phyloP scores from a whole-genome alignment of 192 early-diverging fungal genomes.

The Podila clonocystis region DNA sequence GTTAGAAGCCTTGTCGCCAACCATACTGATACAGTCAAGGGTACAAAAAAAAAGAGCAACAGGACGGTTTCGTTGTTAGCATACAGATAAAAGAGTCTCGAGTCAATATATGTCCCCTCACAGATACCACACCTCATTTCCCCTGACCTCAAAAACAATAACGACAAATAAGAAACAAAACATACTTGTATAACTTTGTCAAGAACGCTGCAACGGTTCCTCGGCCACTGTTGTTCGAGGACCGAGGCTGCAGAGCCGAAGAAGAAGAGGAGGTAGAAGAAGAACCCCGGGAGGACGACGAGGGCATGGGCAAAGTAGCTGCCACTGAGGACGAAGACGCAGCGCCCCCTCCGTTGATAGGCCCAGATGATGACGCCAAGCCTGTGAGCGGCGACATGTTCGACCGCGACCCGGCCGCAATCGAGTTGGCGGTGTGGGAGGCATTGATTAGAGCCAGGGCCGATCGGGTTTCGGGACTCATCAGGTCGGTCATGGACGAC shows the following conservation, averaged over 20 bases:
- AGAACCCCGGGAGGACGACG: neutral
- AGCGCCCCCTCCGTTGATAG: no score
- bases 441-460: slow-evolving; percentile 18
- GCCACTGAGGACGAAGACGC: no score
- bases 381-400: slow-evolving; percentile 1
- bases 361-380: neutral
- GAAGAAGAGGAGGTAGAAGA: slow-evolving; percentile 12
- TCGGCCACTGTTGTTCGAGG: slow-evolving; percentile 16
- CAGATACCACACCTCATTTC: no score
- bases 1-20: slow-evolving; percentile 80
- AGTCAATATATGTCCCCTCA: no score
- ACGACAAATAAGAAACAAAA: neutral
- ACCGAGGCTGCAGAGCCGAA: slow-evolving; percentile 25
- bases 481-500: slow-evolving; percentile 1
- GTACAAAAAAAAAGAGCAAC: neutral
- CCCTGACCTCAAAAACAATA: no score
- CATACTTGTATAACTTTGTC: slow-evolving; percentile 44
- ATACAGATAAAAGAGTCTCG: no score
- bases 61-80: neutral
- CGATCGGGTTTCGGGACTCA: slow-evolving; percentile 5
- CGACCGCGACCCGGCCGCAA: slow-evolving; percentile 1
- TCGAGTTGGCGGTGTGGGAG: slow-evolving; percentile 5
- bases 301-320: no score
- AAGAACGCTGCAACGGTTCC: slow-evolving; percentile 33
- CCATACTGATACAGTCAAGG: slow-evolving; percentile 75